Evolutionary conservation across 257 asterid genomes (phyloP), one percentile per base, ranked within the genome.

Genomic region (Salvia rosmarinus): DNA sequence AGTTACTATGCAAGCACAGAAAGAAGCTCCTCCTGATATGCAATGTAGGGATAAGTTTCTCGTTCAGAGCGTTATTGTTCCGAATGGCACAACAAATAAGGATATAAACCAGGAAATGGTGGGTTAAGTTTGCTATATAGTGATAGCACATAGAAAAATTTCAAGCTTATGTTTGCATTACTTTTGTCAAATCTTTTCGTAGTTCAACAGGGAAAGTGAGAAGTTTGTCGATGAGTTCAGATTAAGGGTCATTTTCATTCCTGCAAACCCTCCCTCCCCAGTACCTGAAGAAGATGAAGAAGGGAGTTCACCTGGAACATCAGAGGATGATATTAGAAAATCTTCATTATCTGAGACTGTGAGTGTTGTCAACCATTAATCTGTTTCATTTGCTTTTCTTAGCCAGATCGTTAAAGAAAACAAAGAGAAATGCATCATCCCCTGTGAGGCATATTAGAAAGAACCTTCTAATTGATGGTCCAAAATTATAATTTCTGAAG

Each of bases 211-310:
- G 81, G 90, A 75, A 67, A 88, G 63, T 3, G 95, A 86, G 21
- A 92, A 84, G 85, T 78, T 84, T 37, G 75, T 92, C 39, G 88
- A 86, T 75, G 96, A 92, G 77, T 78, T 85, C 76, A 88, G 80
- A 70, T 56, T 92, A 83, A 87, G 97, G 84, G 98, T 90, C 69
- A 78, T 87, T 74, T 90, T 82, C 52, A 78, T 87, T 74, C 91
- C 97, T 4, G 97, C 96, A 14, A 92, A 90, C 72, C 98, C 93
- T 68, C 97, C 98, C 39, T 88, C 98, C 57, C 95, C 98, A 13
- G 97, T 90, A 30, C 97, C 97, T 3, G 97, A 92, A 90, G 98
- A 83, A 71, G 88, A 94, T 16, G 98, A 92, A 83, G 98, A 90
- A 75, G 95, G 87, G 52, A 82, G 80, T 68, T 84, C 96, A 60